Evolutionary conservation across 495 filamentous ascomycete genomes (phyloP).

Genomic region (Daldinia loculata): DNA sequence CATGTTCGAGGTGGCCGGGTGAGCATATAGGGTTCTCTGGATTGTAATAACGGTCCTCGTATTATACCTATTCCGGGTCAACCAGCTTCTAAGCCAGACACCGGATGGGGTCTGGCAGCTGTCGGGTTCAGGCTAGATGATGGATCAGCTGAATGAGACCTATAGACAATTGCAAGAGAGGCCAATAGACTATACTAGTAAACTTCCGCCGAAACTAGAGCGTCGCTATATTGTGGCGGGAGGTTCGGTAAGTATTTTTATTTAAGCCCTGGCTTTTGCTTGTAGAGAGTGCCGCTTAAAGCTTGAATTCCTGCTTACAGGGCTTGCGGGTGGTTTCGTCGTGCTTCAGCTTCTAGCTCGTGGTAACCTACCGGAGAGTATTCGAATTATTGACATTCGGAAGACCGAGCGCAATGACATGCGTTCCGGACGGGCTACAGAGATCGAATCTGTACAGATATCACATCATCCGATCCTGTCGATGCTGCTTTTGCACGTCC

Average conservation of each 20-base stretch:
- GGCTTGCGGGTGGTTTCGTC: constrained; percentile 56
- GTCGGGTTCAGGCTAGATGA: constrained; percentile 60
- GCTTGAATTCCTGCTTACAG: constrained; percentile 30
- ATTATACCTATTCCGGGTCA: constrained; percentile 60
- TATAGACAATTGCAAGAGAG: constrained; percentile 53
- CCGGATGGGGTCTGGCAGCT: constrained; percentile 57
- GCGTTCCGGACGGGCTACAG: constrained; percentile 38
- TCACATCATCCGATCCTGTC: constrained; percentile 49
- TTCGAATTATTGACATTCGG: constrained; percentile 56
- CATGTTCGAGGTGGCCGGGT: constrained; percentile 8
- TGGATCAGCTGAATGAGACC: constrained; percentile 54
- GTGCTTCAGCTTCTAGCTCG: constrained; percentile 56
- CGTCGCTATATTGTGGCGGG: constrained; percentile 66
- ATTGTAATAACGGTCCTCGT: constrained; percentile 36
- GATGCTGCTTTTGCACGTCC: constrained; percentile 49
- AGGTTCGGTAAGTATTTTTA: constrained; percentile 58
- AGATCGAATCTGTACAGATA: constrained; percentile 53
- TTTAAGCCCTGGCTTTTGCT: neutral
- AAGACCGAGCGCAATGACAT: constrained; percentile 50
- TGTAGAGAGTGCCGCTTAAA: constrained; percentile 10
- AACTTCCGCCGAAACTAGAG: constrained; percentile 62
- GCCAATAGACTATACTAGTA: constrained; percentile 57
- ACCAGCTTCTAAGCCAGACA: constrained; percentile 54
- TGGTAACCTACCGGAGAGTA: constrained; percentile 50
- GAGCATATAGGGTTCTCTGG: constrained; percentile 12